Percentiles rank a stretch among this genome's conserved stretches.
Conservation (phyloP, 1,284 basidiomycete genomes). For the Ganoderma multipileum region DNA sequence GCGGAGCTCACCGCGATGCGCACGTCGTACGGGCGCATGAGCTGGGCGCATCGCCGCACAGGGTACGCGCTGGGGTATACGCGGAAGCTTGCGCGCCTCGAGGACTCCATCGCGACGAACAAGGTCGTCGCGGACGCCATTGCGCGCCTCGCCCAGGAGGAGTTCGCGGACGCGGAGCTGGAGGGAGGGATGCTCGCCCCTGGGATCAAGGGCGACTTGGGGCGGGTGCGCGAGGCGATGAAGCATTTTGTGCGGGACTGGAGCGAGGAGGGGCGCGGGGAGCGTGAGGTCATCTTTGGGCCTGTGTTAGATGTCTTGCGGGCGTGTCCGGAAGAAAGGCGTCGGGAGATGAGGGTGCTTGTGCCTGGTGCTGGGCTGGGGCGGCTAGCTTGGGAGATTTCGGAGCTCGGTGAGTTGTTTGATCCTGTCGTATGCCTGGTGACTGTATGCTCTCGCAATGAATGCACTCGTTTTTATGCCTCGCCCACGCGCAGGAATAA, state of each 20-base stretch:
- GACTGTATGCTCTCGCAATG: not conserved
- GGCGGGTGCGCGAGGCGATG: conserved; percentile 59
- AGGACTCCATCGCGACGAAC: conserved; percentile 54
- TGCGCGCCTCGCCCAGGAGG: conserved; percentile 46
- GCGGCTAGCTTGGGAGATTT: conserved; percentile 71
- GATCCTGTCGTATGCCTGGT: not conserved
- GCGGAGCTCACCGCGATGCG: conserved; percentile 36
- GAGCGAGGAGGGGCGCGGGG: conserved; percentile 59
- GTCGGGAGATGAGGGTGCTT: conserved; percentile 51
- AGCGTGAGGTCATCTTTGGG: conserved; percentile 58
- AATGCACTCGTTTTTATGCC: not conserved
- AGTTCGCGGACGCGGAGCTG: conserved; percentile 18
- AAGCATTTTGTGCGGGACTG: conserved; percentile 76
- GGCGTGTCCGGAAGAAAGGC: conserved; percentile 33
- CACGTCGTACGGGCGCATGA: conserved; percentile 34
- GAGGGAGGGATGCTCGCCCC: conserved; percentile 22
- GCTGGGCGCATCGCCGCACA: conserved; percentile 47
- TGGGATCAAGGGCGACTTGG: conserved; percentile 46
- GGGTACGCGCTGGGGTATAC: conserved; percentile 61
- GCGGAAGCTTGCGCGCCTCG: conserved; percentile 53
- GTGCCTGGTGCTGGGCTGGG: conserved; percentile 71
- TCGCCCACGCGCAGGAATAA: not conserved
- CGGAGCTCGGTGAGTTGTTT: conserved; percentile 53
- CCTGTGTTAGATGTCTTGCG: conserved; percentile 59
- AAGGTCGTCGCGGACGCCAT: conserved; percentile 54